Conservation (phyloP, 495 filamentous ascomycete species). For the Xylaria bambusicola region DNA sequence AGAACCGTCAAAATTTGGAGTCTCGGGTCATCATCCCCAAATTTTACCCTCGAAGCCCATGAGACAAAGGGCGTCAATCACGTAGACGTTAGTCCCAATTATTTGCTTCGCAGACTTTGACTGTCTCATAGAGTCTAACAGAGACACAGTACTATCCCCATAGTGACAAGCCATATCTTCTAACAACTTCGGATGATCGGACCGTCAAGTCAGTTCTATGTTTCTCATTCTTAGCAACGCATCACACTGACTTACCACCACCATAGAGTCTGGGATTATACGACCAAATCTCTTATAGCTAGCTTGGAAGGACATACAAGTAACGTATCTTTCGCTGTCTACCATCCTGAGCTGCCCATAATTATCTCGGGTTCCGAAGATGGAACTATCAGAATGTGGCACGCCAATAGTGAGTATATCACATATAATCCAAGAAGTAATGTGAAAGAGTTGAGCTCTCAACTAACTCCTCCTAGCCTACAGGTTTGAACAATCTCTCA, state of each 20-base stretch:
- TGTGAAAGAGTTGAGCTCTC: background rate
- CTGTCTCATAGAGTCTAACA: background rate
- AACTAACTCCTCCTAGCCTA: slow-evolving; percentile 67
- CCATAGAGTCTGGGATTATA: slow-evolving; percentile 88
- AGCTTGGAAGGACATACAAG: slow-evolving; percentile 96
- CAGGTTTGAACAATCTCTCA: slow-evolving; percentile 90
- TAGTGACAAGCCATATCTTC: slow-evolving; percentile 93
- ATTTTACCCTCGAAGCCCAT: slow-evolving; percentile 95
- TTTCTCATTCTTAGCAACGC: background rate
- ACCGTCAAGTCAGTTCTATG: slow-evolving; percentile 78
- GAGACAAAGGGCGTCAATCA: slow-evolving; percentile 98
- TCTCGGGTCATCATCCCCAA: slow-evolving; percentile 83
- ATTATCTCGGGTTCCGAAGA: slow-evolving; percentile 99
- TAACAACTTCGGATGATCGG: slow-evolving; percentile 94
- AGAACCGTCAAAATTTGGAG: slow-evolving; percentile 99
- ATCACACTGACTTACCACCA: background rate
- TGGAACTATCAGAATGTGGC: slow-evolving; percentile 96
- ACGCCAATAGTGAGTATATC: slow-evolving; percentile 55
- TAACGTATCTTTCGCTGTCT: slow-evolving; percentile 99
- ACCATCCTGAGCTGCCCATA: slow-evolving; percentile 93
- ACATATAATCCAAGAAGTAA: background rate
- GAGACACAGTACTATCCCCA: slow-evolving; percentile 74
- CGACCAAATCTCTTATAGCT: slow-evolving; percentile 93
- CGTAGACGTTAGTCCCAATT: slow-evolving; percentile 58
- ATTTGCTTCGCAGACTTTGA: background rate